Percentiles rank a stretch among this genome's conserved stretches.
Evolutionary conservation across 805 yeast genomes (phyloP).

Genomic region (Wilhelminamyces savonicus): DNA sequence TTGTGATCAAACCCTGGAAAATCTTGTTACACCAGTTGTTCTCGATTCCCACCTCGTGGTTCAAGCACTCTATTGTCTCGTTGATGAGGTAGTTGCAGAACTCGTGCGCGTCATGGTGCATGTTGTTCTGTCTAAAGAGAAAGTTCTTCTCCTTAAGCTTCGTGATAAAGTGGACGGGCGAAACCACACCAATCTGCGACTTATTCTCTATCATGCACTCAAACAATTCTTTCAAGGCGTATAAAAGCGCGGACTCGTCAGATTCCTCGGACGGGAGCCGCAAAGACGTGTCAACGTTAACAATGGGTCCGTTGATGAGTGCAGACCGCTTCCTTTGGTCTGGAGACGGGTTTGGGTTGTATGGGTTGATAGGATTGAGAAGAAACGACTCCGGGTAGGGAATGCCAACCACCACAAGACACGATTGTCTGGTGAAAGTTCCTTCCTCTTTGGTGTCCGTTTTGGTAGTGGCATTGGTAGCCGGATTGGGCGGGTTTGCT

Average conservation of each 20-base stretch:
- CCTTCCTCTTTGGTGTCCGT: conserved; percentile 9
- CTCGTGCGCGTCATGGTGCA: conserved; percentile 99
- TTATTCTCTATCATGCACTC: conserved; percentile 73
- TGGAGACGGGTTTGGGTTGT: conserved; percentile 38
- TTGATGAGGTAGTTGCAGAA: conserved; percentile 83
- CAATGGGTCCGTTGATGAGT: conserved; percentile 70
- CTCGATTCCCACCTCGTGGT: conserved; percentile 22
- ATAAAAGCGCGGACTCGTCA: conserved; percentile 29
- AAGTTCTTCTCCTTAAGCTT: conserved; percentile 77
- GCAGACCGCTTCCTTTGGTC: conserved; percentile 81
- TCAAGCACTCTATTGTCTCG: conserved; percentile 54
- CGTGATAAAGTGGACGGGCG: conserved; percentile 70
- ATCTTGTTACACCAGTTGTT: conserved; percentile 56
- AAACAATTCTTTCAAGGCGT: conserved; percentile 77
- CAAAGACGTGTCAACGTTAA: conserved; percentile 70
- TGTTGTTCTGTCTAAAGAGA: conserved; percentile 71
- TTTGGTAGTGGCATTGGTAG: not conserved
- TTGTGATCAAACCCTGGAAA: conserved; percentile 80
- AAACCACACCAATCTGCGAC: conserved; percentile 72
- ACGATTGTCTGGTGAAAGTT: conserved; percentile 20
- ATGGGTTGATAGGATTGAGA: conserved; percentile 30
- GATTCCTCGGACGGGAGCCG: conserved; percentile 30
- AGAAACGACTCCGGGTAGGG: conserved; percentile 34
- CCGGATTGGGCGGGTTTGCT: conserved; percentile 8
- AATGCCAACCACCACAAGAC: conserved; percentile 33